Evolutionary conservation across 2,329 filamentous ascomycete species (phyloP), one percentile per base, ranked within the genome.

Genomic region (Bipolaris oryzae): DNA sequence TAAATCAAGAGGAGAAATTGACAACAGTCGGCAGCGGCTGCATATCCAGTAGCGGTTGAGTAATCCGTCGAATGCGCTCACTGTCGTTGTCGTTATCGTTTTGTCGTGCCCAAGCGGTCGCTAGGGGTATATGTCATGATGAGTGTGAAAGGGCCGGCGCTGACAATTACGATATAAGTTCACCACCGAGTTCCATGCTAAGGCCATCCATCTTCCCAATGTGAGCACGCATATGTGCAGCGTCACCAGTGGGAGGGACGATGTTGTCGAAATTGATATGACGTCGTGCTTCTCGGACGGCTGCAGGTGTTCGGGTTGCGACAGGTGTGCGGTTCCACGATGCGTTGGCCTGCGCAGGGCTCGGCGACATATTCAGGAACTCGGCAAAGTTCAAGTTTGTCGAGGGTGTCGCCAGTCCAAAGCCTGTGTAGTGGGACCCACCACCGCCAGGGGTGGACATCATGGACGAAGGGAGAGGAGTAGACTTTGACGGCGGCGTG

Each of bases 351-450:
- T 97, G 95, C 23, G 92, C 95, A 18, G 95, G 95, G 71, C 92
- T 96, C 0, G 95, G 95, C 6, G 95, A 96, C 74, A 98, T 94
- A 78, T 98, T 97, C 73, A 98, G 89, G 77, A 96, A 99, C 74
- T 99, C 95, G 50, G 92, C 87, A 78, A 98, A 96, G 79, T 98
- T 96, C 77, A 98, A 96, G 45, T 82, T 85, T 71, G 93, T 90
- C 15, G 89, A 89, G 0, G 94, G 94, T 0, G 94, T 98, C 61
- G 86, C 87, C 49, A 89, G 86, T 69, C 77, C 78, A 53, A 87
- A 83, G 46, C 83, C 82, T 42, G 89, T 76, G 69, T 87, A 89
- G 37, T 72, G 70, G 37, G 71, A 74, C 21, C 76, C 77, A 59
- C 85, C 85, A 38, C 87, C 89, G 50, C 88, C 89, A 1, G 91